Evolutionary conservation across 192 early-diverging fungal species (phyloP).

Genomic region (Backusella australiensis): DNA sequence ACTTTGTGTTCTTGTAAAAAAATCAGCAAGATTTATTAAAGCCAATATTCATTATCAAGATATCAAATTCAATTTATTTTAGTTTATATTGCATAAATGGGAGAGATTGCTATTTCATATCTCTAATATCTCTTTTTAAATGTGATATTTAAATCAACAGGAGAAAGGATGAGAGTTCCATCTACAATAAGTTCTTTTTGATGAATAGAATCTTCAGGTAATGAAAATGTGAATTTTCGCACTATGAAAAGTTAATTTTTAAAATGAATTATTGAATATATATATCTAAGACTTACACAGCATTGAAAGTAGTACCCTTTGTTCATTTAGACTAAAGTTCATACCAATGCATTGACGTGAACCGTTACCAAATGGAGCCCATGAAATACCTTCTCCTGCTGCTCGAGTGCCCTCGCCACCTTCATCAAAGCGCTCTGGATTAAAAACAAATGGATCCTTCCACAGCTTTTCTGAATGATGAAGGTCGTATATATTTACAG

Average conservation of each 20-base stretch:
- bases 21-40: too few species aligned
- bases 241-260: conserved; percentile 25
- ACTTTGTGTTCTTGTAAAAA: too few species aligned
- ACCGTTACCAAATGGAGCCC: conserved; percentile 60
- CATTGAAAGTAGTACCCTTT: conserved; percentile 53
- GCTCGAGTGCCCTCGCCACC: conserved; percentile 45
- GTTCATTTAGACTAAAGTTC: conserved; percentile 60
- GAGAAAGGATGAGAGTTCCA: conserved; percentile 1
- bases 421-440: conserved; percentile 48
- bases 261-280: conserved; percentile 39
- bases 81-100: too few species aligned
- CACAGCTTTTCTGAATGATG: conserved; percentile 30
- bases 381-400: conserved; percentile 24
- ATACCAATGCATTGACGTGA: conserved; percentile 59
- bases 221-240: conserved; percentile 18
- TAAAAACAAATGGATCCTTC: conserved; percentile 43
- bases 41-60: too few species aligned
- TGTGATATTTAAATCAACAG: neutral
- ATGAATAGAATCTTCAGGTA: conserved; percentile 22
- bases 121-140: conserved; percentile 22
- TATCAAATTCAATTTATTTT: too few species aligned
- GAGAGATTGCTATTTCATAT: neutral
- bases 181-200: neutral
- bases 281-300: conserved; percentile 45
- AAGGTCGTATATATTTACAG: conserved; percentile 7